A percentile compares a stretch with the other conserved stretches of the same genome.
These are phyloP conservation scores for Candida coleopterorum DNA, from an alignment of 805 yeast species.

Conservation along the genomic window DNA sequence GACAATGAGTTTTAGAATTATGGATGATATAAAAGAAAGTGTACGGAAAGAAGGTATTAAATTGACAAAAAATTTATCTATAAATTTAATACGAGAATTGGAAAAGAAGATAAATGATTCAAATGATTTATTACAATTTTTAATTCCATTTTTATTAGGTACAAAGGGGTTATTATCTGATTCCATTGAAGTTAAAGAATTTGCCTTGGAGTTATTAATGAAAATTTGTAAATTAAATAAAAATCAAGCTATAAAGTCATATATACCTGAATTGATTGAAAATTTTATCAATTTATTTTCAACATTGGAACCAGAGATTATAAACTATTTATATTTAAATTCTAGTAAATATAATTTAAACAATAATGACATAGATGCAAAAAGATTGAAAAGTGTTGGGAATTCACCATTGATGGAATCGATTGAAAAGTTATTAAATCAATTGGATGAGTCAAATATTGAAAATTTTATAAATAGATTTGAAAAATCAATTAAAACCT, in stretches of 20 bases:
- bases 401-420: conserved; percentile 88
- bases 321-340: conserved; percentile 80
- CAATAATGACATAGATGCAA: conserved; percentile 68
- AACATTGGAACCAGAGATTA: conserved; percentile 84
- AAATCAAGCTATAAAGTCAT: conserved; percentile 57
- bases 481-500: conserved; percentile 52
- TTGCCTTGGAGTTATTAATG: conserved; percentile 71
- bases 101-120: conserved; percentile 36
- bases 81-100: conserved; percentile 54
- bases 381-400: conserved; percentile 67
- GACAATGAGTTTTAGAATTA: conserved; percentile 80
- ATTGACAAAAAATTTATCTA: conserved; percentile 63
- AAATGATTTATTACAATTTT: conserved; percentile 43
- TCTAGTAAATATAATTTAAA: conserved; percentile 83
- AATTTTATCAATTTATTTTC: conserved; percentile 73
- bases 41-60: conserved; percentile 77
- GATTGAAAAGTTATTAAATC: conserved; percentile 62
- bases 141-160: conserved; percentile 79
- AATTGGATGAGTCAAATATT: conserved; percentile 47
- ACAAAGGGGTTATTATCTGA: conserved; percentile 75
- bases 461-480: conserved; percentile 47
- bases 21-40: conserved; percentile 94
- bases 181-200: conserved; percentile 76
- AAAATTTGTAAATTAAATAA: conserved; percentile 64
- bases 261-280: conserved; percentile 62